Evolutionary conservation across 768 basidiomycete genomes (phyloP).

Genomic region (Russula ochroleuca): DNA sequence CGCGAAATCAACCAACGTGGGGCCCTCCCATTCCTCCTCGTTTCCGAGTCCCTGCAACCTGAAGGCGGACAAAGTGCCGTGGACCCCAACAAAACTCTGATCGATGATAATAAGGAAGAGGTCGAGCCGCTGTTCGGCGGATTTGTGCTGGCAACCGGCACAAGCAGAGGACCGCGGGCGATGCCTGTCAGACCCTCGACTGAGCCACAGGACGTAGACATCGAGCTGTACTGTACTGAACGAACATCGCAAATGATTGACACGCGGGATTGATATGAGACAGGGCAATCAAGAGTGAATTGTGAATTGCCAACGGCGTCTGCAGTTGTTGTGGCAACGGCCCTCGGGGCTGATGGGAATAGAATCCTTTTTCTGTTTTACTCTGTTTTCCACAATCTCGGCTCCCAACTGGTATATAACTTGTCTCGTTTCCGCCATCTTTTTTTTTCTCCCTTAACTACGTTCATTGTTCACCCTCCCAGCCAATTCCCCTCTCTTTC

Average conservation of each 20-base stretch:
- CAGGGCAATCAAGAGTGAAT: neutral
- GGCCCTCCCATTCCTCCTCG: neutral
- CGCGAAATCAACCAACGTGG: neutral
- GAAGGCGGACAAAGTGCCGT: neutral
- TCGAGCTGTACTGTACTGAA: neutral
- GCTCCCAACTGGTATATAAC: slow-evolving; percentile 2
- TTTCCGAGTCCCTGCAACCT: neutral
- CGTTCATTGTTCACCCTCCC: slow-evolving; percentile 27
- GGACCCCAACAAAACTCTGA: neutral
- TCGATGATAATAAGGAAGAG: neutral
- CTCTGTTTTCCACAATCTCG: slow-evolving; percentile 1
- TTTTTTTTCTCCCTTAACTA: slow-evolving; percentile 17
- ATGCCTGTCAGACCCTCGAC: neutral
- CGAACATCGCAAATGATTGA: neutral
- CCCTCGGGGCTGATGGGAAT: neutral
- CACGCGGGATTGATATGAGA: neutral
- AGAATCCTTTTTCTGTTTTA: neutral
- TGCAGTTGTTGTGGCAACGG: slow-evolving; percentile 17
- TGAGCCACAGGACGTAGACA: neutral
- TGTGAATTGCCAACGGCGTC: neutral
- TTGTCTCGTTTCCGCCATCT: neutral
- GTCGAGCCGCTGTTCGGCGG: neutral
- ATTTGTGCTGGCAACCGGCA: neutral
- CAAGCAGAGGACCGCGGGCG: neutral
- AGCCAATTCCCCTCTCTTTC: slow-evolving; percentile 37